These are phyloP conservation scores for Firmiana major DNA, from an alignment of 345 rosid species.

Conservation along the genomic window DNA sequence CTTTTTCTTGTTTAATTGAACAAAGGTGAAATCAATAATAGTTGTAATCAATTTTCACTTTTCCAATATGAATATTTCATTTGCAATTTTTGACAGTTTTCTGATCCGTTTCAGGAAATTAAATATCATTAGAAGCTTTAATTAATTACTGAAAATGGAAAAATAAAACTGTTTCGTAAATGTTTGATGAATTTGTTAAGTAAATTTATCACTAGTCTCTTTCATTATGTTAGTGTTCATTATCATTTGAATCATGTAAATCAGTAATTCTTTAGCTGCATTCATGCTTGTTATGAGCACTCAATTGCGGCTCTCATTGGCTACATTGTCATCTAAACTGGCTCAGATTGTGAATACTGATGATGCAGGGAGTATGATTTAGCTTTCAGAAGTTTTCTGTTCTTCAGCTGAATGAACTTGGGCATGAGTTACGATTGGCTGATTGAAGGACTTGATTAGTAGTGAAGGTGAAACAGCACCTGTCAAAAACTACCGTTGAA, in stretches of 20 bases:
- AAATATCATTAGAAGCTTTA: background rate
- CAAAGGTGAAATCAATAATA: constrained; percentile 9
- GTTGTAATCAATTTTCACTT: background rate
- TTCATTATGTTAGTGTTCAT: background rate
- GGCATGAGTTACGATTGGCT: no score
- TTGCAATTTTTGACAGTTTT: background rate
- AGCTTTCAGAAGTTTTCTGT: background rate
- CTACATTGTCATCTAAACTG: background rate
- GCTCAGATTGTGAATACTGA: no score
- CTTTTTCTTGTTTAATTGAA: background rate
- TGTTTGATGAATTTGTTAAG: constrained; percentile 4
- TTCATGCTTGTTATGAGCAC: background rate
- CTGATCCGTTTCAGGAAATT: background rate
- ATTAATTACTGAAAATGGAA: background rate
- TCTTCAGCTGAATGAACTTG: background rate
- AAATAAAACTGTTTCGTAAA: background rate
- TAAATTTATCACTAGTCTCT: background rate
- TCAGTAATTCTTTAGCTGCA: background rate
- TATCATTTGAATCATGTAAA: background rate
- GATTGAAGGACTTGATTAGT: no score
- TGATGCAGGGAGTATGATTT: no score
- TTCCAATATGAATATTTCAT: constrained; percentile 3
- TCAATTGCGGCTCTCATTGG: background rate
- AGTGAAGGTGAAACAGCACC: background rate
- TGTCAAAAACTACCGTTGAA: no score